These are phyloP conservation scores for Penicillium vulpinum DNA, from an alignment of 2,329 filamentous ascomycete species.

Conservation along the genomic window DNA sequence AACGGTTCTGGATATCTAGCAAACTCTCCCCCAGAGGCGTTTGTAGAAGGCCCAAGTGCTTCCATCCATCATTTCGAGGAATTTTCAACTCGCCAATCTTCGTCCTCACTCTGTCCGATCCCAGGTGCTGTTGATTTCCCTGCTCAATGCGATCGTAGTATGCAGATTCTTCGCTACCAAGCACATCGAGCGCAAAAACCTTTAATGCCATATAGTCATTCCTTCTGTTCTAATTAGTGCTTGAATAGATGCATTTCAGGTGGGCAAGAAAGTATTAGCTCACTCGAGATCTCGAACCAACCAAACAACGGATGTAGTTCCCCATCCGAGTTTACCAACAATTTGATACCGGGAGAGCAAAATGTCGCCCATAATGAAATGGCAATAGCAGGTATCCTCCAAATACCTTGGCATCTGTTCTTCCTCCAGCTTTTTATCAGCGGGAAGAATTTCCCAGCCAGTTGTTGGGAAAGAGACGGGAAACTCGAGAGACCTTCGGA, in stretches of 20 bases:
- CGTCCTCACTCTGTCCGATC: neutral
- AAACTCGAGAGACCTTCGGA: neutral
- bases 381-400: no score
- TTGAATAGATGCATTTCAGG: neutral
- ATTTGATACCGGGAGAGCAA: neutral
- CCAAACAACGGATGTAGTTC: neutral
- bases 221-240: neutral
- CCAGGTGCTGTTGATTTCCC: neutral
- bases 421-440: neutral
- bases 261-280: neutral
- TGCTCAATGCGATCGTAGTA: neutral
- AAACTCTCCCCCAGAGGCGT: neutral
- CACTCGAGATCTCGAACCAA: neutral
- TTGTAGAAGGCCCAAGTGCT: neutral
- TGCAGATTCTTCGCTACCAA: neutral
- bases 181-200: neutral
- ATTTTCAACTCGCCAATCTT: neutral
- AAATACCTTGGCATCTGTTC: neutral
- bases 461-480: neutral
- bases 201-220: neutral
- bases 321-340: neutral
- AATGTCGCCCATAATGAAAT: neutral
- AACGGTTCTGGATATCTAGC: neutral
- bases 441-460: neutral
- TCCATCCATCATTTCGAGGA: neutral